Evolutionary conservation across 257 asterid species (phyloP), one percentile per base, ranked within the genome.

Genomic region (Nicotiana noctiflora): DNA sequence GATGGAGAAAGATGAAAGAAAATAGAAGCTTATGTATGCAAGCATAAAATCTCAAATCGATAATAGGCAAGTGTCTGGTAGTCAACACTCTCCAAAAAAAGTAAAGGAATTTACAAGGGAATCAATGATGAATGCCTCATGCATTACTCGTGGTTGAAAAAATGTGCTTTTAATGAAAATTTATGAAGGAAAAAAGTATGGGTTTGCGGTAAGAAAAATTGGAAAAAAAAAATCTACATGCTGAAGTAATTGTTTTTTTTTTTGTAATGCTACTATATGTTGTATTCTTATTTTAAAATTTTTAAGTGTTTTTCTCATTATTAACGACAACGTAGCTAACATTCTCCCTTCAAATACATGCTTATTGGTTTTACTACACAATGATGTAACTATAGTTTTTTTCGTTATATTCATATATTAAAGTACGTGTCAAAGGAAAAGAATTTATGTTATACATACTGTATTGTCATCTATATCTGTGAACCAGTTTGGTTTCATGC

Each of bases 21-120:
- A 72, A 72, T 23, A 3, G 60, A 46, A 72, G 78, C 78, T 46
- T 72, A 72, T 46, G 78, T 72, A 56, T 72, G 78, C 78, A 72
- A 46, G 78, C 60, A 46, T 49, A 72, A 72, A 46, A 23, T 46
- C 60, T 72, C 78, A 46, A 72, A 72, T 72, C 60, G 18, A 23
- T 72, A 72, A 46, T 46, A 72, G 40, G 61, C 78, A 72, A 72
- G 60, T 46, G 78, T 72, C 0, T 72, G 78, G 78, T 72, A 72
- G 78, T 72, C 40, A 72, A 72, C 14, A 23, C 21, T 56, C 78
- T 13, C 40, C 40, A 72, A 72, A 46, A 14, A 14, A 4, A 68
- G 8, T 9, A 3, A 40, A 40, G 6, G 8, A 2, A 1, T 37
- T 12, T 62, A 5, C 14, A 3, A 62, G 9, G 4, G 19, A 63